These are phyloP conservation scores for Sclerotinia borealis DNA, from an alignment of 2,329 filamentous ascomycete genomes.

Conservation along the genomic window DNA sequence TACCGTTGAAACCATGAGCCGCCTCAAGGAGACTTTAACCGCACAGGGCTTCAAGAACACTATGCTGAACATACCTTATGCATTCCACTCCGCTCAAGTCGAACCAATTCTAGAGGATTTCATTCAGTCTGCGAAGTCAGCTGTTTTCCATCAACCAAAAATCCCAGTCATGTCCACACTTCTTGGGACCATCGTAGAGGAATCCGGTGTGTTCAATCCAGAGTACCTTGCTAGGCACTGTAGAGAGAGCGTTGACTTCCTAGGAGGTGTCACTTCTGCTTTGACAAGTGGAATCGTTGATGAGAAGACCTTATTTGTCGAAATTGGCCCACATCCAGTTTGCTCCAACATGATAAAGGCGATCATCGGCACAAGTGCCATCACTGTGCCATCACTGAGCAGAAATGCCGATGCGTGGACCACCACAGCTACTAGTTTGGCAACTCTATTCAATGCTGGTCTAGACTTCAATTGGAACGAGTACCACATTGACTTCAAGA, in stretches of 20 bases:
- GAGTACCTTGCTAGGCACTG: conserved; percentile 59
- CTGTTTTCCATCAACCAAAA: conserved; percentile 49
- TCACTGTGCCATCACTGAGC: conserved; percentile 55
- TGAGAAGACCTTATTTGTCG: conserved; percentile 60
- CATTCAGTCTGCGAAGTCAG: conserved; percentile 44
- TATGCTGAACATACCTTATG: conserved; percentile 57
- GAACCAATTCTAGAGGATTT: conserved; percentile 56
- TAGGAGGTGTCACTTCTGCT: conserved; percentile 48
- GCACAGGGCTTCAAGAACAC: conserved; percentile 51
- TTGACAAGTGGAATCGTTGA: conserved; percentile 40
- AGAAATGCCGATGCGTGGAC: conserved; percentile 58
- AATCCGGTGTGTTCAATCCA: conserved; percentile 49
- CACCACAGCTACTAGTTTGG: conserved; percentile 52
- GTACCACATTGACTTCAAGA: conserved; percentile 55
- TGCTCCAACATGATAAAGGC: conserved; percentile 54
- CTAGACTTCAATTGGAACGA: conserved; percentile 63
- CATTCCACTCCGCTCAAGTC: conserved; percentile 60
- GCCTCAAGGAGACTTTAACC: conserved; percentile 42
- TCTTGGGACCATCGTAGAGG: conserved; percentile 52
- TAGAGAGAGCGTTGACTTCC: conserved; percentile 65
- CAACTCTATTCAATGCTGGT: conserved; percentile 53
- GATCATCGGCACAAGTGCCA: conserved; percentile 46
- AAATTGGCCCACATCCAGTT: conserved; percentile 65
- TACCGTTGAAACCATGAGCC: conserved; percentile 48
- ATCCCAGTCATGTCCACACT: conserved; percentile 64